Base-by-base conservation (phyloP, 106 monocot genomes). In the Narthecium ossifragum region DNA sequence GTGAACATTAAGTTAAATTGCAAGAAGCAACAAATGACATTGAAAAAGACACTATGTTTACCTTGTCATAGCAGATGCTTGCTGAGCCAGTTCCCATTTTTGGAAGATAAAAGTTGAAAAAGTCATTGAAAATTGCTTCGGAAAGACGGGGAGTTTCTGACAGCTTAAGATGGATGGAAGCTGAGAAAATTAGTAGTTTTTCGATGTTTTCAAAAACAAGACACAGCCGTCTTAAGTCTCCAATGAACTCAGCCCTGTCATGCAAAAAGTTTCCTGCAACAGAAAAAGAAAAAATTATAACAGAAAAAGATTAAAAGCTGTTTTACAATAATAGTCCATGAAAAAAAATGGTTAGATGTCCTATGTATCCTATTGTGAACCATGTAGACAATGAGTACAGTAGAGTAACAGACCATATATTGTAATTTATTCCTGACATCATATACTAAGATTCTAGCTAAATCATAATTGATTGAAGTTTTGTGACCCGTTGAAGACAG, bases 51-150 rank as follows among this genome's bases (percentile, higher is more conserved):
- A 48, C 23, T 32, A 24, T 14, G 13, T 26, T 9, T 53, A 98
- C 98, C 98, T 98, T 81, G 23, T 98, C 84, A 65, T 72, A 79
- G 69, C 87, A 84, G 50, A 86, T 72, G 53, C 76, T 88, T 67
- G 60, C 52, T 47, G 66, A 88, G 60, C 81, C 64, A 15, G 87
- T 88, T 22, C 91, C 98, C 85, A 98, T 79, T 69, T 81, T 98
- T 50, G 90, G 98, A 74, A 90, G 73, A 67, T 91, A 98, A 65
- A 69, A 98, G 26, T 79, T 72, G 36, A 83, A 91, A 62, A 76
- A 87, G 29, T 87, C 84, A 59, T 55, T 66, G 59, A 91, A 98
- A 57, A 88, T 70, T 59, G 84, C 87, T 72, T 82, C 78, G 33
- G 84, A 78, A 32, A 98, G 79, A 47, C 79, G 84, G 11, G 80